A percentile compares a stretch with the other conserved stretches of the same genome.
Evolutionary conservation across 805 yeast species (phyloP).

Genomic region (Kodamaea sagamina): DNA sequence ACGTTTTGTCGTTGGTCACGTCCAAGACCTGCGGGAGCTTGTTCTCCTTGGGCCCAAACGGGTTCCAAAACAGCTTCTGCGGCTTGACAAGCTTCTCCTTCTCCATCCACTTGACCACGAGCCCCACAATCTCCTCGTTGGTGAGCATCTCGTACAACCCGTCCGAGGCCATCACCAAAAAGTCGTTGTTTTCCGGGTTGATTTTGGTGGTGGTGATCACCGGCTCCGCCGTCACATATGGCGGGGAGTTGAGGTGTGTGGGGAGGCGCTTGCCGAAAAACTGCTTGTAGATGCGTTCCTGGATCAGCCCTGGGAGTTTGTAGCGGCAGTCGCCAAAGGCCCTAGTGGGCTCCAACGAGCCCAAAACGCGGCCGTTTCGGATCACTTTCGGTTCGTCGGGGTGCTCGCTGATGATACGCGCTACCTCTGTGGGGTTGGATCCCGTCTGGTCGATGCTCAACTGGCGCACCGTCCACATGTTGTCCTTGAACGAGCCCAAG

Average conservation of each 20-base stretch:
- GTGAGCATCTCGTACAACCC: slow-evolving; percentile 90
- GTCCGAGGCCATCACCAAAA: slow-evolving; percentile 90
- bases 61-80: slow-evolving; percentile 48
- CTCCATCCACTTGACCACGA: slow-evolving; percentile 94
- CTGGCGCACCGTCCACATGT: slow-evolving; percentile 85
- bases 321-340: slow-evolving; percentile 98
- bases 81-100: slow-evolving; percentile 62
- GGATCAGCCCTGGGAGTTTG: slow-evolving; percentile 77
- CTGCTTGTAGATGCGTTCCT: slow-evolving; percentile 68
- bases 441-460: slow-evolving; percentile 94
- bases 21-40: slow-evolving; percentile 66
- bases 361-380: slow-evolving; percentile 85
- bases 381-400: slow-evolving; percentile 87
- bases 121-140: slow-evolving; percentile 88
- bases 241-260: slow-evolving; percentile 78
- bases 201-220: slow-evolving; percentile 81
- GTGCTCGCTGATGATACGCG: slow-evolving; percentile 80
- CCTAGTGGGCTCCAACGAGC: slow-evolving; percentile 91
- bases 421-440: slow-evolving; percentile 82
- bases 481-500: slow-evolving; percentile 69
- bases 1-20: slow-evolving; percentile 56
- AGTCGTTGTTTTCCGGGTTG: slow-evolving; percentile 70
- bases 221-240: slow-evolving; percentile 97
- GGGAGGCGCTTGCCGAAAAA: slow-evolving; percentile 83
- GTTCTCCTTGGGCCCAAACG: slow-evolving; percentile 42